Base-by-base conservation (phyloP, 176 grass and related monocot genomes). In the Avena insularis region DNA sequence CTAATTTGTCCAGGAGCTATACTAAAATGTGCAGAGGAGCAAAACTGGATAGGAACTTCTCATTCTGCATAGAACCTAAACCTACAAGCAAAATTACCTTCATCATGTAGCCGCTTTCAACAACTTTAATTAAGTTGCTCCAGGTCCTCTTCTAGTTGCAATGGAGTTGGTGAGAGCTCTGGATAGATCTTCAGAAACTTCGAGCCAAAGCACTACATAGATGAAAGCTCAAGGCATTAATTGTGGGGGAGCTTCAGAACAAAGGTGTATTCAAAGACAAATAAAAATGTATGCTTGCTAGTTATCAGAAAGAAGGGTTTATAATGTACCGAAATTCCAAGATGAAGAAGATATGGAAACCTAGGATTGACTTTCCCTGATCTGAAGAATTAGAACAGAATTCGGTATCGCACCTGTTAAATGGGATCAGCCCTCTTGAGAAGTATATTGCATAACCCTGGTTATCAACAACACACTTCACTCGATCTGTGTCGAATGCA, bases 161-260 rank as follows among this genome's bases (percentile, higher is more conserved):
- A 73, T 17, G 90, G 89, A 72, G 97, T 96, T 54, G 94, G 87
- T 82, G 83, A 54, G 27, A 99, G 85, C 55, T 91, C 81, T 36
- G 94, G 88, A 51, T 99, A 99, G 33, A 96, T 96, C 87, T 91
- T 96, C 77, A 99, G 64, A 82, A 99, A 99, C n/a, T 94, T 92
- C 11, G 92, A 85, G 87, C 96, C 97, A 65, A 92, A 99, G 48
- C 94, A 93, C 94, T 96, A 66, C 46, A 78, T 20, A 38, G 36
- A 67, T 19, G 35, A 23, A 85, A 64, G 25, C 21, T 4, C 13
- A 73, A 82, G 25, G 15, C 21, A n/a, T 79, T 50, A 79, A 74
- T 1, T 31, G 15, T 33, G 64, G 2, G 4, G 9, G 12, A 4
- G 23, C 45, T 35, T 38, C 36, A 38, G 36, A 3, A 38, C 36